Evolutionary conservation across 208 protist species (phyloP), one percentile per base, ranked within the genome.

Genomic region (Willaertia magna): DNA sequence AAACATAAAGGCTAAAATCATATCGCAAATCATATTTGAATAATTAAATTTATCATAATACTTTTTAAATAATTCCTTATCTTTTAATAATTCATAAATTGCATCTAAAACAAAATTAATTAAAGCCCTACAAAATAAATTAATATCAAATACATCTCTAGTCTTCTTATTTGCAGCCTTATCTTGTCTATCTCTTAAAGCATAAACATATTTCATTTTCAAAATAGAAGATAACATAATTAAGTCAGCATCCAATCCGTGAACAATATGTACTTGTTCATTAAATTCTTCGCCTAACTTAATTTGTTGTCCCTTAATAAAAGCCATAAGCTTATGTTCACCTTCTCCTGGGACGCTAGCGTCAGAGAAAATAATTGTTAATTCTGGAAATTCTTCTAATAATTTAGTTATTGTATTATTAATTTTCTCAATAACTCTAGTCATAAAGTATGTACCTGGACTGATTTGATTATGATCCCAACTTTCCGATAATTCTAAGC

Each of bases 381-480:
- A 85, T 51, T 91, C 40, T 12, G 11, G 11, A 16, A 49, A 85
- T 40, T 74, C 43, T 30, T 44, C 18, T 18, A 11, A 4, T 4
- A 46, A 22, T 18, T 40, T 40, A 42, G 49, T 74, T 30, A 26
- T 46, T 26, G 98, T 99, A 89, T 93, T 97, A 85, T 96, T 92
- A 34, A 99, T 85, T 48, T 91, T 91, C 26, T 92, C 39, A 14
- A 94, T 91, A 1, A 99, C 89, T 0, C 93, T 90, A 88, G 95
- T 93, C 98, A 99, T 99, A 89, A 99, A 99, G n/a, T 90, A 87
- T 26, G 98, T 99, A 39, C 98, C 98, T 7, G 98, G 98, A 2
- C 98, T 99, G 88, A 99, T 99, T 79, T 94, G 93, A 90, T 99
- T 99, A 86, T 96, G 95, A 91, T 99, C 98, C 91, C 97, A 99